phyloP scores from a whole-genome alignment of 148 eudicot species.

The Cornus suecica region DNA sequence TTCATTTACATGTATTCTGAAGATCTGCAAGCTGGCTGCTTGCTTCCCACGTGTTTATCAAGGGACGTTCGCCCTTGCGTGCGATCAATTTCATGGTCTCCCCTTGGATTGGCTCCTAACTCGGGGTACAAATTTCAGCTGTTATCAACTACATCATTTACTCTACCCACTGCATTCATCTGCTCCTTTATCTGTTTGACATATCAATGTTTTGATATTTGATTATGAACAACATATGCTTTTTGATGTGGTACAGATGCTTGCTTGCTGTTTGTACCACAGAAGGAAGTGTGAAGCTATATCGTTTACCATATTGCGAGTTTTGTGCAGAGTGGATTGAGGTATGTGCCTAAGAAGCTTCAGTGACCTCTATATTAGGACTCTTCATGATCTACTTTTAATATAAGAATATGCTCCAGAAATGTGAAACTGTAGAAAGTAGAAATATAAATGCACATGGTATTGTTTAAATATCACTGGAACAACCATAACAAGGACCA shows the following conservation, averaged over 20 bases:
- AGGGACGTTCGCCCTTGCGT: slow-evolving; percentile 66
- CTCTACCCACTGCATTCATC: neutral
- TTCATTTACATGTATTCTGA: neutral
- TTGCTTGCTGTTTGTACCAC: slow-evolving; percentile 91
- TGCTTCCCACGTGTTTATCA: slow-evolving; percentile 59
- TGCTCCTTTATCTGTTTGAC: neutral
- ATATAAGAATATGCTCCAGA: neutral
- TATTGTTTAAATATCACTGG: no score
- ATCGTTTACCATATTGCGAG: slow-evolving; percentile 72
- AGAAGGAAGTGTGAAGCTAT: slow-evolving; percentile 76
- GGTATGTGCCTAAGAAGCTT: slow-evolving; percentile 41
- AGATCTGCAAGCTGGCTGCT: slow-evolving; percentile 66
- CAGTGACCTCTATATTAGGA: neutral
- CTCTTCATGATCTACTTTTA: neutral
- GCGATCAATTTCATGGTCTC: slow-evolving; percentile 91
- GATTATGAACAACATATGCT: neutral
- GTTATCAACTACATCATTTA: neutral
- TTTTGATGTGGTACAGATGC: slow-evolving; percentile 45
- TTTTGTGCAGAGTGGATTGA: slow-evolving; percentile 85
- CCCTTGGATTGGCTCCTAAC: slow-evolving; percentile 63
- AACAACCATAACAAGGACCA: no score
- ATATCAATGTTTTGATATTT: neutral
- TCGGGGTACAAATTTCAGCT: slow-evolving; percentile 47
- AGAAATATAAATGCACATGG: neutral
- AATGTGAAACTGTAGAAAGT: no score